Evolutionary conservation across 441 rosid genomes (phyloP), one percentile per base, ranked within the genome.

Genomic region (Macaranga tanarius): DNA sequence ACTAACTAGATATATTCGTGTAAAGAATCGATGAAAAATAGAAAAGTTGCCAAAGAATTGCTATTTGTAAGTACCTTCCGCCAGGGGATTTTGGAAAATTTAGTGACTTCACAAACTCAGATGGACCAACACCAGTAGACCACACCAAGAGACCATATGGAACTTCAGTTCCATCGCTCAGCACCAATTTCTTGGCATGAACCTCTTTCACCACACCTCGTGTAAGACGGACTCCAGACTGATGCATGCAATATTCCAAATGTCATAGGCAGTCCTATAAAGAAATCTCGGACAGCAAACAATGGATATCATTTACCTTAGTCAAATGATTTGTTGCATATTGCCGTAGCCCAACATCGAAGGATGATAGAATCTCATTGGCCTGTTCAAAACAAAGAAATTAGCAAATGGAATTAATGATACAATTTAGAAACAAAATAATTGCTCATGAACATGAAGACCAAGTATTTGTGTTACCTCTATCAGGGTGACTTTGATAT

Each of bases 101-200:
- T n/a, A 95, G 80, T 58, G 97, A 84, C 62, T 86, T 85, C 3
- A 91, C 91, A 76, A 92, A 95, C 66, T 87, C 73, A 51, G 95
- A 95, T 22, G 98, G 93, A 73, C 98, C 99, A 70, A 95, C 99
- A 40, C 96, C 97, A 7, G 98, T 91, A 26, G 98, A 95, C 98
- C 99, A 95, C 17, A 92, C 96, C 72, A 95, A 69, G 34, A 92
- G 93, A 34, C 98, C 98, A 13, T 91, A 91, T 19, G 98, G 95
- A 77, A 91, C 92, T 50, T 85, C 86, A 1, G 93, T 89, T 1
- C 95, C 95, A 64, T 92, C 97, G 61, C 74, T 92, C 17, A 91
- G 88, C n/a, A 88, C 84, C 65, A 95, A 82, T 71, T 82, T 91
- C 72, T 86, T 86, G 25, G 90, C 81, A 72, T 86, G 88, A 68